Percentiles rank a stretch among this genome's conserved stretches.
phyloP scores from a whole-genome alignment of 139 green algal genomes.

The Tetradesmus obliquus region DNA sequence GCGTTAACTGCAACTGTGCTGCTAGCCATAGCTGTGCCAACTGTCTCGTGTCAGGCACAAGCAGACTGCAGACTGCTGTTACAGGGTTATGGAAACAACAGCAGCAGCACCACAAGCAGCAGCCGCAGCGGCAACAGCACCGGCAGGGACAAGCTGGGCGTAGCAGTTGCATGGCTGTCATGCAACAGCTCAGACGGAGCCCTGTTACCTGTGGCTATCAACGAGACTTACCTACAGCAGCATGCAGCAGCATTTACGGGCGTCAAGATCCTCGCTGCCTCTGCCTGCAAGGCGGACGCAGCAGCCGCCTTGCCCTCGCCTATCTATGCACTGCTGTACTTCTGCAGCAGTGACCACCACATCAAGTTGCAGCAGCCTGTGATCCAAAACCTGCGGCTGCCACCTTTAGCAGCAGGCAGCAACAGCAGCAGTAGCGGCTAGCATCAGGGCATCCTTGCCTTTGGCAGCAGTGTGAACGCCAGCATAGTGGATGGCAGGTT shows the following conservation, averaged over 20 bases:
- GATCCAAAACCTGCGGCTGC: background rate
- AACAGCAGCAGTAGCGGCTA: background rate
- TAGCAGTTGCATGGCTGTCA: background rate
- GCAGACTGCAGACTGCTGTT: no score
- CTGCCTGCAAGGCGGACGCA: background rate
- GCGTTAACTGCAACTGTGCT: no score
- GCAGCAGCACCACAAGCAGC: background rate
- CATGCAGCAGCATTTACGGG: background rate
- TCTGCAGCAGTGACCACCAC: background rate
- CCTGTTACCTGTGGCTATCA: background rate
- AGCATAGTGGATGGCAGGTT: background rate
- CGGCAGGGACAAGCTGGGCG: background rate
- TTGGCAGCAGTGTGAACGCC: background rate
- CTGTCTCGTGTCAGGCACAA: no score
- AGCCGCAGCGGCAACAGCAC: background rate
- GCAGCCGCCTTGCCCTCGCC: background rate
- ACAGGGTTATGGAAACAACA: background rate
- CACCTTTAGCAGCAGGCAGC: background rate
- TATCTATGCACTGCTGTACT: background rate
- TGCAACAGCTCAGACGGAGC: background rate
- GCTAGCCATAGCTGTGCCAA: no score
- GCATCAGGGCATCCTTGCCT: background rate
- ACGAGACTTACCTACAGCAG: background rate
- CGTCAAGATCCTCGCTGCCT: background rate
- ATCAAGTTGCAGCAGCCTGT: background rate